These are phyloP conservation scores for Protomyces pachydermus DNA, from an alignment of 1,139 yeast genomes.

Conservation along the genomic window DNA sequence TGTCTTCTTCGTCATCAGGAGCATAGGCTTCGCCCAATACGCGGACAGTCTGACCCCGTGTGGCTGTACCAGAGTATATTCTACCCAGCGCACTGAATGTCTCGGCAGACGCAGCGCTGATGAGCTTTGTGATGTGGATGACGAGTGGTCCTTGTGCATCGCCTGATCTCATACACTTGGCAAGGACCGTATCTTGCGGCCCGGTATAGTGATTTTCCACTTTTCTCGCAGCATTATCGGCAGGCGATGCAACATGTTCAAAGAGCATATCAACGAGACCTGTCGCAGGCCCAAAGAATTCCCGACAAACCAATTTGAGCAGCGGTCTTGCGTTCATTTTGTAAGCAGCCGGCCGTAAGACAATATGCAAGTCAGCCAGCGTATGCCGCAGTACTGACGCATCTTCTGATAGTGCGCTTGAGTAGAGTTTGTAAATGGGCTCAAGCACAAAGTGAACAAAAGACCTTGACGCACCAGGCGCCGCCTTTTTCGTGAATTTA, in stretches of 20 bases:
- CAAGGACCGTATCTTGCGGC: conserved; percentile 31
- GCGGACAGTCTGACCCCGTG: conserved; percentile 47
- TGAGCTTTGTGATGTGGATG: conserved; percentile 59
- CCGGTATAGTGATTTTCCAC: conserved; percentile 34
- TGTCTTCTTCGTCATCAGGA: conserved; percentile 53
- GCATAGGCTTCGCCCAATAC: conserved; percentile 56
- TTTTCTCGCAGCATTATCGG: conserved; percentile 37
- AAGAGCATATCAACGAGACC: conserved; percentile 55
- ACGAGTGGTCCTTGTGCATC: conserved; percentile 43
- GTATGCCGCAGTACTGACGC: conserved; percentile 44
- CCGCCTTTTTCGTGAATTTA: conserved; percentile 46
- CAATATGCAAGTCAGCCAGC: conserved; percentile 44
- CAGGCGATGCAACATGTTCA: conserved; percentile 45
- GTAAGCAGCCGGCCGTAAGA: conserved; percentile 36
- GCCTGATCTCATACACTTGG: neutral
- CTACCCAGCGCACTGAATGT: conserved; percentile 55
- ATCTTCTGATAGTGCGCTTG: conserved; percentile 50
- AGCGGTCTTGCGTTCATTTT: conserved; percentile 55
- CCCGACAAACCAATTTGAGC: conserved; percentile 51
- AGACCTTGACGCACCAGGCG: conserved; percentile 44
- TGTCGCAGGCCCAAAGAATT: conserved; percentile 51
- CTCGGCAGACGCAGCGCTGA: conserved; percentile 49
- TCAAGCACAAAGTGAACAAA: conserved; percentile 66
- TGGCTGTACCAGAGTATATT: conserved; percentile 57
- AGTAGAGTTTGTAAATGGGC: conserved; percentile 72